These are phyloP conservation scores for Vickermania ingenoplastis DNA, from an alignment of 208 protist genomes.

Conservation along the genomic window DNA sequence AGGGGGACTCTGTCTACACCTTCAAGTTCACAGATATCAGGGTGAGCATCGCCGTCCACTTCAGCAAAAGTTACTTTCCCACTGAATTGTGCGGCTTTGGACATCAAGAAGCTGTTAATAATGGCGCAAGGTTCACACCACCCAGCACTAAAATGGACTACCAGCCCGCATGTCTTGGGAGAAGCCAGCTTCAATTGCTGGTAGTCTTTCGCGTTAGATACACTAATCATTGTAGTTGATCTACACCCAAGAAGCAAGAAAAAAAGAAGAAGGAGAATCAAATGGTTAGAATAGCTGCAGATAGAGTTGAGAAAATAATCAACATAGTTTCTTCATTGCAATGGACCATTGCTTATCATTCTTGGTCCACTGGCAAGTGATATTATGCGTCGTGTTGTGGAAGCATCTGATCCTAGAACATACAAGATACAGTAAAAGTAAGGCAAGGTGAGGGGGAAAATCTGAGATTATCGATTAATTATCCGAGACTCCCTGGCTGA, in stretches of 20 bases:
- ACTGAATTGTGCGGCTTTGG: constrained; percentile 24
- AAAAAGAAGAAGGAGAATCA: no score
- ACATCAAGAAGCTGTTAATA: constrained; percentile 45
- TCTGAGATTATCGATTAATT: no score
- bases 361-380: no score
- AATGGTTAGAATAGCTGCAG: no score
- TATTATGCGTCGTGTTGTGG: no score
- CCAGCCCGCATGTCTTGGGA: constrained; percentile 48
- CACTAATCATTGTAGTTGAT: not conserved
- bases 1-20: constrained; percentile 83
- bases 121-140: constrained; percentile 87
- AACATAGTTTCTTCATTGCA: no score
- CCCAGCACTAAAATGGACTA: constrained; percentile 81
- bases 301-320: no score
- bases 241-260: not conserved
- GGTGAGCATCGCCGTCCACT: constrained; percentile 56
- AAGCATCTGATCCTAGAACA: no score
- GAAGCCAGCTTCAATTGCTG: constrained; percentile 31
- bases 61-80: constrained; percentile 62
- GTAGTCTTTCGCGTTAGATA: constrained; percentile 1
- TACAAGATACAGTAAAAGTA: no score
- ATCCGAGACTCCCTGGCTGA: no score
- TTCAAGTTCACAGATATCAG: constrained; percentile 64
- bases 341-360: no score
- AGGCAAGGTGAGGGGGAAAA: no score